These are phyloP conservation scores for Plantago major DNA, from an alignment of 257 asterid genomes.

Conservation along the genomic window DNA sequence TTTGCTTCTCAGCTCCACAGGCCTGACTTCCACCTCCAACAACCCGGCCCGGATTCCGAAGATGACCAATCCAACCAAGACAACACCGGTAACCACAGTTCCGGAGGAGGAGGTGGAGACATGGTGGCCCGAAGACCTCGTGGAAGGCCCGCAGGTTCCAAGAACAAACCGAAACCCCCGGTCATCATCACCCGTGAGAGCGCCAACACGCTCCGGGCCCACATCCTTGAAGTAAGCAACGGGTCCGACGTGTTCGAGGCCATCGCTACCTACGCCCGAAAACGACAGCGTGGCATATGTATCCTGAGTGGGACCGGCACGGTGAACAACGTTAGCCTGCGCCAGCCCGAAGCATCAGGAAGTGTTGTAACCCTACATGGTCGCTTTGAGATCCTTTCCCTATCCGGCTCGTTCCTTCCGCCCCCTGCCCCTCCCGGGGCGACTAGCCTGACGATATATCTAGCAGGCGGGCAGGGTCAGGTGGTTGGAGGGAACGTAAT, in stretches of 20 bases:
- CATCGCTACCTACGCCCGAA: slow-evolving; percentile 39
- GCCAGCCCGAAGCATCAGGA: slow-evolving; percentile 39
- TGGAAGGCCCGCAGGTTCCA: slow-evolving; percentile 58
- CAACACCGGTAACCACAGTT: slow-evolving; percentile 6
- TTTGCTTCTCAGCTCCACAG: slow-evolving; percentile 24
- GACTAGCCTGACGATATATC: slow-evolving; percentile 44
- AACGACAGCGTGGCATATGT: slow-evolving; percentile 60
- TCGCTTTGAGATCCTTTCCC: slow-evolving; percentile 45
- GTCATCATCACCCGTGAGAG: slow-evolving; percentile 55
- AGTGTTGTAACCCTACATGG: slow-evolving; percentile 45
- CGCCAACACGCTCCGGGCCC: slow-evolving; percentile 54
- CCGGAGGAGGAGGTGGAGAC: neutral
- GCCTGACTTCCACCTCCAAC: slow-evolving; percentile 32
- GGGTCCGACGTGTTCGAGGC: slow-evolving; percentile 50
- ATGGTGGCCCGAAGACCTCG: slow-evolving; percentile 43
- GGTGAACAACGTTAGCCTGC: slow-evolving; percentile 34
- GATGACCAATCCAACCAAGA: slow-evolving; percentile 12
- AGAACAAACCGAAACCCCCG: slow-evolving; percentile 49
- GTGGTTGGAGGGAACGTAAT: slow-evolving; percentile 63
- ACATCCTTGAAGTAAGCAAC: slow-evolving; percentile 42
- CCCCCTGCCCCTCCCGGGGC: slow-evolving; percentile 68
- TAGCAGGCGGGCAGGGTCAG: slow-evolving; percentile 60
- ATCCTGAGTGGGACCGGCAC: slow-evolving; percentile 54
- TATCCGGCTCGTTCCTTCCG: slow-evolving; percentile 47
- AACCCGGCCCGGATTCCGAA: slow-evolving; percentile 19